Evolutionary conservation across 2,329 filamentous ascomycete species (phyloP), one percentile per base, ranked within the genome.

Genomic region (Fusarium papillatum): DNA sequence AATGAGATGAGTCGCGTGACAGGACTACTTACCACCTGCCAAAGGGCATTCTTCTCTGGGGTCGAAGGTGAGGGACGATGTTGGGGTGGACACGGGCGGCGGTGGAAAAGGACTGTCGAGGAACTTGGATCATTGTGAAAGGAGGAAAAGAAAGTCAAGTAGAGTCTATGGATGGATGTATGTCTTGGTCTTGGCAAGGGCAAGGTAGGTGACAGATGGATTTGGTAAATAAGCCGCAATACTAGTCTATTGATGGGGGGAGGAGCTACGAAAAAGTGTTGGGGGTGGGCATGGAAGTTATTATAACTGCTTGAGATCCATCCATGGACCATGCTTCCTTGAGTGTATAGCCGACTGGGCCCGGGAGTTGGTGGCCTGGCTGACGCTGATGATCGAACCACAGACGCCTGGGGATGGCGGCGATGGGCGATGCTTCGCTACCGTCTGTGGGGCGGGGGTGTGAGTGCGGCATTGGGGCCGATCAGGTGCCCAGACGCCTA

Each of bases 11-110:
- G 43, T 39, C 69, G 62, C 57, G 61, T 66, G 43, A 64, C 36
- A 65, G 2, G 26, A 14, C 29, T 55, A 74, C 78, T 73, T 76
- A 80, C 79, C 72, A 76, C 60, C 53, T 76, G 70, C 66, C 72
- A 66, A 77, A 62, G 34, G 73, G 69, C 79, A 80, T 80, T 72
- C 68, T 80, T 43, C 66, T 77, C 69, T 70, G 76, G 55, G 78
- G 77, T 24, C 66, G 77, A 43, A 80, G 76, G 68, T 80, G 79
- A 66, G 79, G 79, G 68, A 80, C 75, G 60, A 80, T 80, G 68
- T 80, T 80, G 66, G 79, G 79, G 43, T 80, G 79, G 62, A 80
- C 63, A 57, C 79, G 77, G 55, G 79, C 79, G 66, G 79, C 79
- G 53, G 79, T 80, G 57, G 79, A 80, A 72, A 80, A 80, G 53